Evolutionary conservation across 1,284 basidiomycete species (phyloP), one percentile per base, ranked within the genome.

Genomic region (Ceratobasidium sp.): DNA sequence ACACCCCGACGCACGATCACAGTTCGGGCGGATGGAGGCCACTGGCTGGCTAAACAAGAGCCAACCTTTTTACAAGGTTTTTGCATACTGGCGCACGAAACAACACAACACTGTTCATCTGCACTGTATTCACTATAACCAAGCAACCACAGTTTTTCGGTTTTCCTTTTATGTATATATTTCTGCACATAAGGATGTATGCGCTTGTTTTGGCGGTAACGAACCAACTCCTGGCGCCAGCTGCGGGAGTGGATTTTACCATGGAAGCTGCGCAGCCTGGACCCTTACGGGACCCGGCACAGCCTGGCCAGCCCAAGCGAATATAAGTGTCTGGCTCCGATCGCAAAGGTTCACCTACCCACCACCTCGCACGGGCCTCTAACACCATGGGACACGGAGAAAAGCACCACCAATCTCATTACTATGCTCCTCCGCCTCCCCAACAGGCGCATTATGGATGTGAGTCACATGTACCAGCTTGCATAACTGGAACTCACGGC

Each of bases 361-460:
- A 53, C n/a, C 48, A 13, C 63, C 37, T 68, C 34, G 24, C 49
- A 27, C 51, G 51, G 22, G 27, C 64, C 29, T 43, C 29, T 6
- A 14, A 24, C 31, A 54, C 19, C 37, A 68, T 68, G 65, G 64
- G 27, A 29, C 56, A 54, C 48, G 63, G 63, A 31, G 63, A 65
- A 27, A 65, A 65, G 39, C 31, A 56, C 31, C 7, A 68, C 41
- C 39, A 64, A 19, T 46, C 22, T 16, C 49, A 68, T 31, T 68
- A 68, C 39, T 68, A 68, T 34, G 46, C 63, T 27, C 65, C 65
- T 39, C 49, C 49, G 11, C 65, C 65, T 54, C 65, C 65, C 24
- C 65, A 68, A n/a, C 65, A 53, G 65, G 65, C 65, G 27, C 65
- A 68, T 34, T 41, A 68, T 27, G 65, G 65, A 27, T 22, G 65